These are phyloP conservation scores for Mycena belliarum DNA, from an alignment of 768 basidiomycete species.

Conservation along the genomic window DNA sequence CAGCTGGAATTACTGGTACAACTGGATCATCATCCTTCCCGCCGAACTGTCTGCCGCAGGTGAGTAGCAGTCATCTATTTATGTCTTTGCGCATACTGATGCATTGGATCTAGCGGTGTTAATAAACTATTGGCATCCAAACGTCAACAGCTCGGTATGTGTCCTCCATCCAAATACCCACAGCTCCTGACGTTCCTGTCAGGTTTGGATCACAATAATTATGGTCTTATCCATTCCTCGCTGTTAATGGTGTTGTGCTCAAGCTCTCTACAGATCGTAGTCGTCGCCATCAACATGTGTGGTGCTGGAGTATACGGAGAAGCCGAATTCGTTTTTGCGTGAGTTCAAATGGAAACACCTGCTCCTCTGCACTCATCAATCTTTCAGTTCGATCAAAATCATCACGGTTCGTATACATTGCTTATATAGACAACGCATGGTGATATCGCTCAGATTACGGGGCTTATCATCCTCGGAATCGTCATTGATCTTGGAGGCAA, in stretches of 20 bases:
- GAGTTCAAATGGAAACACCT: slow-evolving; percentile 29
- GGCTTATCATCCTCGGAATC: slow-evolving; percentile 67
- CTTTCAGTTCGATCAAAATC: slow-evolving; percentile 77
- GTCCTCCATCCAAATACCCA: neutral
- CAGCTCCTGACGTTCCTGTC: neutral
- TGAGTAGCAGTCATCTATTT: too few species aligned
- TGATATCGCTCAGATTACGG: slow-evolving; percentile 46
- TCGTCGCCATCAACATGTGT: slow-evolving; percentile 35
- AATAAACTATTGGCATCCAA: slow-evolving; percentile 68
- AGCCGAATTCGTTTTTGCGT: slow-evolving; percentile 86
- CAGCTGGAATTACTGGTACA: slow-evolving; percentile 53
- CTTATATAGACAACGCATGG: neutral
- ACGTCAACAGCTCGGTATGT: slow-evolving; percentile 55
- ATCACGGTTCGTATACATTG: slow-evolving; percentile 43
- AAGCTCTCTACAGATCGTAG: neutral
- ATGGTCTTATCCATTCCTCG: neutral
- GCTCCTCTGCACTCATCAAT: neutral
- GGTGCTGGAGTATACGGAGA: slow-evolving; percentile 84
- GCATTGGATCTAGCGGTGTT: slow-evolving; percentile 41
- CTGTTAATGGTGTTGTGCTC: too few species aligned
- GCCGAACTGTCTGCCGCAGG: slow-evolving; percentile 43
- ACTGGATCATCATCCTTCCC: slow-evolving; percentile 62
- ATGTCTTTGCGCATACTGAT: too few species aligned
- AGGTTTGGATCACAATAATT: slow-evolving; percentile 67
- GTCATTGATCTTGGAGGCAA: slow-evolving; percentile 78